Evolutionary conservation across 1,284 basidiomycete species (phyloP).

Genomic region (Sporisorium scitamineum): DNA sequence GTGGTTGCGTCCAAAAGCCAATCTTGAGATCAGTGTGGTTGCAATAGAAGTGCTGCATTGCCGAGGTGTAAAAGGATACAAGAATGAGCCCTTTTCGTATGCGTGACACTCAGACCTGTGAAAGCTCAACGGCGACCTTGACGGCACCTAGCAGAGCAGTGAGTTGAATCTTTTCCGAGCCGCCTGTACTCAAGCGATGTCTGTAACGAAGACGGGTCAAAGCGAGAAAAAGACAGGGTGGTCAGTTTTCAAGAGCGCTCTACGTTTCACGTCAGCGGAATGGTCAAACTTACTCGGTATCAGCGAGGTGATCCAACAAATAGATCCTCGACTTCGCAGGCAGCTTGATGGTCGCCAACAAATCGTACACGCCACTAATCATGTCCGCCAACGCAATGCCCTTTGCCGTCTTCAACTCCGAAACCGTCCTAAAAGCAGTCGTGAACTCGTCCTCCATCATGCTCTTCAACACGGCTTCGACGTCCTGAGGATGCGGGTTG

Average conservation of each 20-base stretch:
- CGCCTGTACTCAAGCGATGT: conserved; percentile 90
- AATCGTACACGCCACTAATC: conserved; percentile 92
- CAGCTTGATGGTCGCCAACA: conserved; percentile 85
- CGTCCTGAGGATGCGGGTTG: conserved; percentile 91
- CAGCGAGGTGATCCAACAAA: conserved; percentile 83
- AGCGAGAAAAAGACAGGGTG: too few species aligned
- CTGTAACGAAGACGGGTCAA: conserved; percentile 71
- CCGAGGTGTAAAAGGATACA: not conserved
- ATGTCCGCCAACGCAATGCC: conserved; percentile 96
- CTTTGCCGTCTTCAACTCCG: conserved; percentile 85
- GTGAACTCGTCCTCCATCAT: conserved; percentile 98
- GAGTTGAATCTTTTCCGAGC: conserved; percentile 92
- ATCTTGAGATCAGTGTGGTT: not conserved
- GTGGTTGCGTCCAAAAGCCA: not conserved
- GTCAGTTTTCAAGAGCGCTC: not conserved
- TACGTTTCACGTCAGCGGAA: too few species aligned
- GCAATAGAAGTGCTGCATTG: not conserved
- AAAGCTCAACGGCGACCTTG: conserved; percentile 86
- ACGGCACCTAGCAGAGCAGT: conserved; percentile 91
- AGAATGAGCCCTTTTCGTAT: not conserved
- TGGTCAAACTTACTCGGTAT: conserved; percentile 80
- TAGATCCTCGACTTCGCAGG: conserved; percentile 88
- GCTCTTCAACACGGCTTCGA: conserved; percentile 89
- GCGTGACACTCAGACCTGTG: conserved; percentile 23
- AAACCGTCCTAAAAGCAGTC: conserved; percentile 87